Base-by-base conservation (phyloP, 306 rosid genomes). In the Mimosa bimucronata region DNA sequence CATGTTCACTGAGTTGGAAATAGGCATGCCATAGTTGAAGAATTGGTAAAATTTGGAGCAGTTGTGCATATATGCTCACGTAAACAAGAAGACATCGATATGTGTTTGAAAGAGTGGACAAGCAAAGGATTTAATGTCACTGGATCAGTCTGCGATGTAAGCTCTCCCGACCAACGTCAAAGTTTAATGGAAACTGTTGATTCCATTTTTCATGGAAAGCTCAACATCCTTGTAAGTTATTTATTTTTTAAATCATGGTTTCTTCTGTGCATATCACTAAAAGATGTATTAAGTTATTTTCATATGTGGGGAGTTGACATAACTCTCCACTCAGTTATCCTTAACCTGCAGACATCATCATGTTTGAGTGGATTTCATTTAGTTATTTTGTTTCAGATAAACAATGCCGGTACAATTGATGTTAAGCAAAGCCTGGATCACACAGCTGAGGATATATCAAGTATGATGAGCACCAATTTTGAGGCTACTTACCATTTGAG, bases 11-110 rank as follows among this genome's bases (percentile, higher is more conserved):
- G 50, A 44, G 50, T 11, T 18, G 29, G 1, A 9, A 8, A 70
- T 18, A 85, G 86, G 61, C 37, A 78, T 3, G 86, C 81, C 23
- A 83, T 79, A 2, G 83, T 46, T 0, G 85, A 85, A 61, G 88
- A 85, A 52, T 68, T 85, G 16, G 85, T 83, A 26, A 77, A 75
- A 60, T 55, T 85, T 42, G 88, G 88, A 23, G 83, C 83, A 16
- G 14, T 40, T 1, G 74, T 85, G 11, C 88, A 85, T 77, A 41
- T 78, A 28, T 85, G 85, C 52, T 2, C 83, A 3, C 80, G 88
- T 7, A 81, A 21, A 1, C 74, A 85, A 64, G 26, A 28, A 2
- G 80, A 81, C 2, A 75, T 85, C 1, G 15, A 81, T 15, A n/a
- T 66, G 2, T 80, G 88, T 29, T 21, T 85, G 48, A 18, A 73